Conservation (phyloP, 2,329 filamentous ascomycete genomes). For the Venturia carpophila region DNA sequence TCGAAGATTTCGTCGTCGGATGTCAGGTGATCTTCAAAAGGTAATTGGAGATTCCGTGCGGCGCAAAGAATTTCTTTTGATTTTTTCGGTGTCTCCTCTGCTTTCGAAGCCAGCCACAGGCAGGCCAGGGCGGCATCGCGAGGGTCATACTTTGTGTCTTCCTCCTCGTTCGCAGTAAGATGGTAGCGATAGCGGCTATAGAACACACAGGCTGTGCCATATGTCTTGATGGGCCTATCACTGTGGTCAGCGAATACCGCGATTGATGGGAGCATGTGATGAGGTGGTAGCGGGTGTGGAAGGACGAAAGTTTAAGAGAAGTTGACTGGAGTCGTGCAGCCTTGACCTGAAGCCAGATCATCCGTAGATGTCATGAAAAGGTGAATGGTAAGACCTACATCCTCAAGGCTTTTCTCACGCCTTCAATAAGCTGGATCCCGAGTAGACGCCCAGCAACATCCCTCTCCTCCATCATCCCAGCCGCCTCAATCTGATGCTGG, state of each 20-base stretch:
- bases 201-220: constrained; percentile 83
- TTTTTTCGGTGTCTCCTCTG: constrained; percentile 97
- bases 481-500: constrained; percentile 16
- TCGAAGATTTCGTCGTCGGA: constrained; percentile 73
- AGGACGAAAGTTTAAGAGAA: background rate
- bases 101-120: constrained; percentile 90
- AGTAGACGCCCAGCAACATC: constrained; percentile 13
- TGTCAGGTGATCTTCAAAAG: constrained; percentile 58
- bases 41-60: constrained; percentile 73
- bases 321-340: background rate
- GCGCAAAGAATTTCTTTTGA: constrained; percentile 87
- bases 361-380: background rate
- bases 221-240: constrained; percentile 74
- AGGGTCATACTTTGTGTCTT: constrained; percentile 12
- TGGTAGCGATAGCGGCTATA: constrained; percentile 72
- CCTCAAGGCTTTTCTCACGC: constrained; percentile 10
- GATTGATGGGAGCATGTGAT: background rate
- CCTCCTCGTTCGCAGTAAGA: constrained; percentile 1
- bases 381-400: background rate
- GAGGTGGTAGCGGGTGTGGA: background rate
- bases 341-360: background rate
- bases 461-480: constrained; percentile 16
- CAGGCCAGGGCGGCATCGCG: constrained; percentile 76
- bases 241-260: background rate
- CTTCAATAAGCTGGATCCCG: constrained; percentile 16